phyloP scores from a whole-genome alignment of 176 grass and related monocot species.

The Olyra latifolia region DNA sequence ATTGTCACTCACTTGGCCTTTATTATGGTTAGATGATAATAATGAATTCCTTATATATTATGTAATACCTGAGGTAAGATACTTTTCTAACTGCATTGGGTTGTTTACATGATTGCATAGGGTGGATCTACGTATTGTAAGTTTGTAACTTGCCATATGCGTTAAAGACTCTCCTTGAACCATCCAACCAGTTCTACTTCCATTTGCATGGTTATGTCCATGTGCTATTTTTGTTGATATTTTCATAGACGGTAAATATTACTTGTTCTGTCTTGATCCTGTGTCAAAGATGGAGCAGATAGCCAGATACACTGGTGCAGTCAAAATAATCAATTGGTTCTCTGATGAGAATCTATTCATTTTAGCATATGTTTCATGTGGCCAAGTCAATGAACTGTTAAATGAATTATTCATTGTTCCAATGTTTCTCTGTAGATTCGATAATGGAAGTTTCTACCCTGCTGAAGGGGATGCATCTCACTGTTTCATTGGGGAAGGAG shows the following conservation, averaged over 20 bases:
- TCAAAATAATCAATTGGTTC: not conserved
- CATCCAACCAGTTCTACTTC: not conserved
- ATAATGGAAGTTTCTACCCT: conserved; percentile 87
- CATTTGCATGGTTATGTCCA: conserved; percentile 10
- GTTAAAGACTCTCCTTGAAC: not conserved
- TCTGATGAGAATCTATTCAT: not conserved
- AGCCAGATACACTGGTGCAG: not conserved
- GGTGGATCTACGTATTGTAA: not conserved
- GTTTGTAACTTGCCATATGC: not conserved
- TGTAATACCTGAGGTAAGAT: not conserved
- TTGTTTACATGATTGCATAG: not conserved
- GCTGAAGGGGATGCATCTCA: conserved; percentile 69
- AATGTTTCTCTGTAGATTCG: conserved; percentile 67
- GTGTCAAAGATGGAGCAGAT: not conserved
- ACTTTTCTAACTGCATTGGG: not conserved
- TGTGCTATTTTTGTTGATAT: conserved; percentile 23
- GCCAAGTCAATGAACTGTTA: not conserved
- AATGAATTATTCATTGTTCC: not conserved
- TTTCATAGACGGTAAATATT: conserved; percentile 5
- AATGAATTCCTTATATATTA: not conserved
- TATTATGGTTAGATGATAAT: not conserved
- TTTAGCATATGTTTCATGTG: conserved; percentile 1
- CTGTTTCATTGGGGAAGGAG: conserved; percentile 79
- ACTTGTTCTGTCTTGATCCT: not conserved
- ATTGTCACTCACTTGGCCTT: not conserved